Percentiles rank a stretch among this genome's conserved stretches.
phyloP scores from a whole-genome alignment of 1,284 basidiomycete genomes.

The Fomitopsis palustris region DNA sequence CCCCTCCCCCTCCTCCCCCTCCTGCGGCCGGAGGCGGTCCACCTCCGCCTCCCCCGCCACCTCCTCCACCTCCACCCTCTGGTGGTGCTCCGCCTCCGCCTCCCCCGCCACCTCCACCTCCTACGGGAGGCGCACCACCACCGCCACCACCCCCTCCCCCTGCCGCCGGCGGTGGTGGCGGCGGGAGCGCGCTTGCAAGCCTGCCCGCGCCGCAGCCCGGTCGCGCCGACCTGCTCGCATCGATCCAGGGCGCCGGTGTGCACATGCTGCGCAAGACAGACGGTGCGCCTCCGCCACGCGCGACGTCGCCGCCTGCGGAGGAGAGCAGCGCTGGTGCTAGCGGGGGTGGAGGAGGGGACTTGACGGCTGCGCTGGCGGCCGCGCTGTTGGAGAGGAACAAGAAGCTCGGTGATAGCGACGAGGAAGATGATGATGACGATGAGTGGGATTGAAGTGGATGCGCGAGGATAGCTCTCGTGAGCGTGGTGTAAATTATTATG shows the following conservation, averaged over 20 bases:
- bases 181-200: slow-evolving; percentile 12
- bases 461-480: no score
- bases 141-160: slow-evolving; percentile 31
- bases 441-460: slow-evolving; percentile 70
- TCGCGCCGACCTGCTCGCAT: slow-evolving; percentile 61
- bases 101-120: slow-evolving; percentile 33
- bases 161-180: slow-evolving; percentile 24
- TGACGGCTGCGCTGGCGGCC: slow-evolving; percentile 65
- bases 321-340: slow-evolving; percentile 34
- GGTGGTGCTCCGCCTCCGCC: slow-evolving; percentile 29
- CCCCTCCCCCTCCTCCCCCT: slow-evolving; percentile 35
- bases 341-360: slow-evolving; percentile 45
- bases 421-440: slow-evolving; percentile 87
- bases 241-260: slow-evolving; percentile 69
- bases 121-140: slow-evolving; percentile 16
- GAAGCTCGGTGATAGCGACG: slow-evolving; percentile 87
- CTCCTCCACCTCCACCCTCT: slow-evolving; percentile 15
- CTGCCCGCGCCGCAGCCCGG: slow-evolving; percentile 38
- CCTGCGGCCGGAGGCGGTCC: slow-evolving; percentile 37
- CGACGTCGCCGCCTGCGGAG: slow-evolving; percentile 38
- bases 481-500: no score
- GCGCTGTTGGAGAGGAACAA: slow-evolving; percentile 80
- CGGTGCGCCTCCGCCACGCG: slow-evolving; percentile 31
- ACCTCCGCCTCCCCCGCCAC: slow-evolving; percentile 23
- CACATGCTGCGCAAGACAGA: slow-evolving; percentile 72